Conservation (phyloP, 805 yeast genomes). For the Ogataea nonfermentans region DNA sequence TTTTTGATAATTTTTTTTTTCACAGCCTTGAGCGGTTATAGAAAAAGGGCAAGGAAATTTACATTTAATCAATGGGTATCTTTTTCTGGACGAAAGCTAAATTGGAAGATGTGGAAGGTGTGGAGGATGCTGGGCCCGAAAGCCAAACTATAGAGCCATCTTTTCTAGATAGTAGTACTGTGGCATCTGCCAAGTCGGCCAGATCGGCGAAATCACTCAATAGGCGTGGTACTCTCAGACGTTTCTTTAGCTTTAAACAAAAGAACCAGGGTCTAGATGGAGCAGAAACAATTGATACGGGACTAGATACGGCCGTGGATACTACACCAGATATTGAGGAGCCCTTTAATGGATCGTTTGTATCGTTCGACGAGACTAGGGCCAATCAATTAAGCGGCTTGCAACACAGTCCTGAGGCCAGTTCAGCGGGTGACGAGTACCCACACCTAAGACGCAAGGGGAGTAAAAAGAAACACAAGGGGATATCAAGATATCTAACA, state of each 20-base stretch:
- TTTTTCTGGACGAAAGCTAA: constrained; percentile 6
- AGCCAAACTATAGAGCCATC: constrained; percentile 2
- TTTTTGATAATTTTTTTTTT: constrained; percentile 7
- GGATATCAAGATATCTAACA: constrained; percentile 8
- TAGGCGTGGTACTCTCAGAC: constrained; percentile 7
- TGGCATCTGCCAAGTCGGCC: constrained; percentile 7
- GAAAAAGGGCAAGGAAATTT: constrained; percentile 12
- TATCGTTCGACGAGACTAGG: constrained; percentile 1
- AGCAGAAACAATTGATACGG: background rate
- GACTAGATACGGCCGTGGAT: background rate
- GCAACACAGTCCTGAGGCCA: background rate
- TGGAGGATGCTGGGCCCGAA: background rate
- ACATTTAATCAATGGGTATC: constrained; percentile 9
- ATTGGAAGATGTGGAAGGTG: background rate
- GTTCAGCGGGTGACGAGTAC: constrained; percentile 4
- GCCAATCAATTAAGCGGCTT: background rate
- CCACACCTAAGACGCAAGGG: constrained; percentile 15
- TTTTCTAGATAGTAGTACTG: constrained; percentile 8
- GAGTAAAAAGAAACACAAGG: constrained; percentile 10
- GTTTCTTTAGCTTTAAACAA: constrained; percentile 12
- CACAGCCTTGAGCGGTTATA: constrained; percentile 14
- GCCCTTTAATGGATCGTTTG: background rate
- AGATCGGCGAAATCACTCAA: constrained; percentile 3
- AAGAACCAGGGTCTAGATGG: background rate
- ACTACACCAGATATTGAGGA: background rate